A percentile compares a stretch with the other conserved stretches of the same genome.
phyloP scores from a whole-genome alignment of 2,329 filamentous ascomycete genomes.

The Xenoacremonium recifei region DNA sequence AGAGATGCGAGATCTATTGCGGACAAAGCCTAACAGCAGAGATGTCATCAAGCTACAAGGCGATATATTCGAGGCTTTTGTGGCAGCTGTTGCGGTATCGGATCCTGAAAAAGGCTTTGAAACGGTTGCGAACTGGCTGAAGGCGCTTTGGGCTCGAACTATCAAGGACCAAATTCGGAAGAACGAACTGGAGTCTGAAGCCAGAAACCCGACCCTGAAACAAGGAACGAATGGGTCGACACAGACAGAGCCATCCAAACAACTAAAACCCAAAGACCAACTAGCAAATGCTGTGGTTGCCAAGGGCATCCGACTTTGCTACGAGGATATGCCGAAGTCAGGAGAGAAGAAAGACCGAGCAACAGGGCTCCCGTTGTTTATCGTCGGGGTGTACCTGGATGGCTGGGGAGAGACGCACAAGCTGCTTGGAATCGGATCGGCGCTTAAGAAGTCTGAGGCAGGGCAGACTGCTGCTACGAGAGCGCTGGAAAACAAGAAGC shows the following conservation, averaged over 20 bases:
- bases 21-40: conserved; percentile 40
- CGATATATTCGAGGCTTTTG: conserved; percentile 89
- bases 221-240: conserved; percentile 5
- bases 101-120: conserved; percentile 61
- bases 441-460: conserved; percentile 67
- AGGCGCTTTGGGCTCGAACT: conserved; percentile 68
- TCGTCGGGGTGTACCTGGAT: conserved; percentile 62
- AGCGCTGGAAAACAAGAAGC: conserved; percentile 65
- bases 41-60: conserved; percentile 71
- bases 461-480: conserved; percentile 63
- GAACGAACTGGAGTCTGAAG: conserved; percentile 32
- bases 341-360: conserved; percentile 53
- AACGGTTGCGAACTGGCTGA: conserved; percentile 68
- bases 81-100: conserved; percentile 73
- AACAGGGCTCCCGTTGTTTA: conserved; percentile 56
- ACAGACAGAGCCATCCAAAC: conserved; percentile 5
- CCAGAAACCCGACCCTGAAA: conserved; percentile 1
- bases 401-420: conserved; percentile 67
- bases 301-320: conserved; percentile 59
- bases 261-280: conserved; percentile 27
- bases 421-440: conserved; percentile 62
- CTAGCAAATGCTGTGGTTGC: conserved; percentile 44
- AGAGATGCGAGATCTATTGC: conserved; percentile 23
- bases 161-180: conserved; percentile 53
- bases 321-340: conserved; percentile 50